Evolutionary conservation across 2,329 filamentous ascomycete genomes (phyloP).

Genomic region (Botrytis elliptica): DNA sequence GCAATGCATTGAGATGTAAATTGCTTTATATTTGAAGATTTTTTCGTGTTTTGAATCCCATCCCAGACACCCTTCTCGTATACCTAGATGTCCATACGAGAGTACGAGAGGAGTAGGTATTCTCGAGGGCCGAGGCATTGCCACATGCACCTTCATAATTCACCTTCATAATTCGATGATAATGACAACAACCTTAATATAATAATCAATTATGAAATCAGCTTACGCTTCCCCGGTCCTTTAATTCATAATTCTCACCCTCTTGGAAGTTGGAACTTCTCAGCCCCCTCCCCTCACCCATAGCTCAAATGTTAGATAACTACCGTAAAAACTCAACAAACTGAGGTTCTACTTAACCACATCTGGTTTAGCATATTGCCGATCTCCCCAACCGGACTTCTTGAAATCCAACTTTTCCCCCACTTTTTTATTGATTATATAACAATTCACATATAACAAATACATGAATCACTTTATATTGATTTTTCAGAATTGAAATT

Average conservation of each 20-base stretch:
- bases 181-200: background rate
- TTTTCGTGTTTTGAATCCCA: background rate
- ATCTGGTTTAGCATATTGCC: too few species aligned
- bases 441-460: too few species aligned
- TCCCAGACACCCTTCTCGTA: background rate
- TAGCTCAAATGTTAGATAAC: background rate
- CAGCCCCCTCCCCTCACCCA: background rate
- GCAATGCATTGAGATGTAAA: background rate
- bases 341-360: too few species aligned
- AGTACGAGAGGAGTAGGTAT: background rate
- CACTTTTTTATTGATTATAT: too few species aligned
- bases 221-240: background rate
- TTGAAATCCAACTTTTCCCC: too few species aligned
- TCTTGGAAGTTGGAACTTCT: background rate
- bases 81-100: background rate
- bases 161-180: background rate
- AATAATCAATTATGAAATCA: background rate
- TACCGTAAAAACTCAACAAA: too few species aligned
- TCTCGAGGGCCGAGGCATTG: background rate
- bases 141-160: background rate
- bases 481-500: too few species aligned
- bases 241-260: background rate
- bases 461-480: too few species aligned
- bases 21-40: background rate
- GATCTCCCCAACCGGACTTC: too few species aligned